A percentile compares a stretch with the other conserved stretches of the same genome.
phyloP scores from a whole-genome alignment of 1,139 yeast genomes.

The Taiozyma sp. region DNA sequence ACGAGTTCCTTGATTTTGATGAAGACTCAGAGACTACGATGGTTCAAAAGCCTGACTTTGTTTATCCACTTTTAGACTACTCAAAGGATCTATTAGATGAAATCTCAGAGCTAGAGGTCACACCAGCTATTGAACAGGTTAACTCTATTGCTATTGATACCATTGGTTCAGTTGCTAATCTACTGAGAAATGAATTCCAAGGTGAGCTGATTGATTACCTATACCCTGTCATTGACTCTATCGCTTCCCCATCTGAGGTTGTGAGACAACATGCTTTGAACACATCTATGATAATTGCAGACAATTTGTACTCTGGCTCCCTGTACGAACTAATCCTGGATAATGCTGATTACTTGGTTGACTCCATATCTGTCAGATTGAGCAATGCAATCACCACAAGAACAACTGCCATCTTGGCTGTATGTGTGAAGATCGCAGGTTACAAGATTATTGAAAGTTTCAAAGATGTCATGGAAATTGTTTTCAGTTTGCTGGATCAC shows the following conservation, averaged over 20 bases:
- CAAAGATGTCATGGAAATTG: constrained; percentile 66
- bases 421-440: constrained; percentile 69
- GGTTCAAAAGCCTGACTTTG: constrained; percentile 15
- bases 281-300: constrained; percentile 44
- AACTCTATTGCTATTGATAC: constrained; percentile 35
- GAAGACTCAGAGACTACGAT: constrained; percentile 18
- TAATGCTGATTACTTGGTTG: constrained; percentile 79
- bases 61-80: constrained; percentile 26
- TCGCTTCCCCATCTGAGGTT: constrained; percentile 42
- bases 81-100: constrained; percentile 25
- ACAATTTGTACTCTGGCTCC: constrained; percentile 52
- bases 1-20: constrained; percentile 27
- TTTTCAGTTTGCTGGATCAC: constrained; percentile 73
- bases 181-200: constrained; percentile 35
- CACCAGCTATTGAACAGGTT: constrained; percentile 9
- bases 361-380: constrained; percentile 63
- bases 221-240: constrained; percentile 49
- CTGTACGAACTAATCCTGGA: constrained; percentile 50
- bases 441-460: constrained; percentile 58
- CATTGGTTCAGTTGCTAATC: constrained; percentile 34
- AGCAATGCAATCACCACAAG: constrained; percentile 73
- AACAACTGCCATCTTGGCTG: constrained; percentile 63
- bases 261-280: constrained; percentile 44
- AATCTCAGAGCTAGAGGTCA: constrained; percentile 14
- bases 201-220: constrained; percentile 49